Evolutionary conservation across 805 yeast species (phyloP), one percentile per base, ranked within the genome.

Genomic region (Pichia deserticola): DNA sequence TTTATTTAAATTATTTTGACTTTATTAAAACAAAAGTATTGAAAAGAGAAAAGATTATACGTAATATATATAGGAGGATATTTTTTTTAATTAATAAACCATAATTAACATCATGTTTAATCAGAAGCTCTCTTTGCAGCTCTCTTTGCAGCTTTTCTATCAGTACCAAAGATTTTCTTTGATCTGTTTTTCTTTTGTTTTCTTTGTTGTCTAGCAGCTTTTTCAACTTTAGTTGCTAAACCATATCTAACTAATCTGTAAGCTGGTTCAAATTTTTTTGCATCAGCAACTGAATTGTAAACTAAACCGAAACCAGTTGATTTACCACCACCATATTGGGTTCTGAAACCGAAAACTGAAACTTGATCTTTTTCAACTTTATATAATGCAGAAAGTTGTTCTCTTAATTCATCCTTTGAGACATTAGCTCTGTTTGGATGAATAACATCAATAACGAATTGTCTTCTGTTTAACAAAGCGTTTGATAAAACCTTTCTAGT

Each of bases 131-230:
- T 86, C 77, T 79, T 86, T 72, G 92, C 92, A 72, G 83, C 81
- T 76, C 78, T 84, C 82, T 89, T 90, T 76, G 96, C 95, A 76
- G 84, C 86, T 76, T 87, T 82, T 75, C 81, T 85, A 71, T 90
- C 95, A 69, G 99, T 93, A 85, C 99, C 99, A 71, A 92, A 89
- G 85, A 88, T 76, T 87, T 93, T 93, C 89, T 86, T 84, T 72
- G 86, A 96, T 83, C 97, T 89, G 96, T 93, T 93, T 90, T 93
- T 92, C 89, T 86, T 89, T 83, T 92, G 98, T 79, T 93, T 93
- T 84, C 99, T 89, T 83, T 93, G 99, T 82, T 90, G 97, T 89
- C 98, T 90, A 68, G 97, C 89, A 68, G 96, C 81, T 82, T 89
- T 89, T 78, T 92, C 97, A 70, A 85, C 90, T 84, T 88, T 89